Evolutionary conservation across 2,329 filamentous ascomycete species (phyloP).

Genomic region (Beauveria medogensis): DNA sequence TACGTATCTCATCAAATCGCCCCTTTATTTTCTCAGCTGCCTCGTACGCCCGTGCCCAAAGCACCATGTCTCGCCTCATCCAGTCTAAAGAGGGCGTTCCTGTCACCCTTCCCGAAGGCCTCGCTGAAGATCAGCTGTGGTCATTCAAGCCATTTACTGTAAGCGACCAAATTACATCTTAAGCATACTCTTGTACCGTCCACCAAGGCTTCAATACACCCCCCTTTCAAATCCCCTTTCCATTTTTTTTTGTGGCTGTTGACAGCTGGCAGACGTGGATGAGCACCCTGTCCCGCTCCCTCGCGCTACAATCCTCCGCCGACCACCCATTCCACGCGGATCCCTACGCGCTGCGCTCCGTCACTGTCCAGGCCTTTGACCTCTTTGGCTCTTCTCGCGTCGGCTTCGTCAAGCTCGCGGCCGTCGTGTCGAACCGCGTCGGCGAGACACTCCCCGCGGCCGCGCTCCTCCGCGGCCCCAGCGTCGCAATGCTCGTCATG

Average conservation of each 20-base stretch:
- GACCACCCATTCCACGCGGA: conserved; percentile 45
- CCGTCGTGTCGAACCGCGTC: conserved; percentile 37
- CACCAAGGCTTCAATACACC: too few relatives aligned
- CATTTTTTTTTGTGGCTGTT: not conserved
- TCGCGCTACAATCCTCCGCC: conserved; percentile 34
- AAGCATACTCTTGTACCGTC: not conserved
- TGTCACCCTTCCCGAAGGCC: conserved; percentile 35
- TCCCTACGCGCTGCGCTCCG: conserved; percentile 43
- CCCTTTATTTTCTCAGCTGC: not conserved
- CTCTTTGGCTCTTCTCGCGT: conserved; percentile 38
- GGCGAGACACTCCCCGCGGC: conserved; percentile 45
- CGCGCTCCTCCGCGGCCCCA: conserved; percentile 51
- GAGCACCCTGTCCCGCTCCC: conserved; percentile 36
- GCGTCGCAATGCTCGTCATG: conserved; percentile 52
- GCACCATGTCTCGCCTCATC: conserved; percentile 5
- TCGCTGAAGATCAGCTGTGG: conserved; percentile 36
- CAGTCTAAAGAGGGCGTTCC: conserved; percentile 24
- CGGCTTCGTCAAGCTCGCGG: conserved; percentile 50
- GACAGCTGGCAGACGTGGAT: conserved; percentile 38
- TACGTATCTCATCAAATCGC: not conserved
- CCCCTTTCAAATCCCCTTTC: not conserved
- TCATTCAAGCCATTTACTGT: conserved; percentile 44
- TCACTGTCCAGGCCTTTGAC: conserved; percentile 47
- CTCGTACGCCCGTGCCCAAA: not conserved
- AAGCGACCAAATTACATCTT: conserved; percentile 11